Evolutionary conservation across 768 basidiomycete species (phyloP), one percentile per base, ranked within the genome.

Genomic region (Pleurotus tuoliensis): DNA sequence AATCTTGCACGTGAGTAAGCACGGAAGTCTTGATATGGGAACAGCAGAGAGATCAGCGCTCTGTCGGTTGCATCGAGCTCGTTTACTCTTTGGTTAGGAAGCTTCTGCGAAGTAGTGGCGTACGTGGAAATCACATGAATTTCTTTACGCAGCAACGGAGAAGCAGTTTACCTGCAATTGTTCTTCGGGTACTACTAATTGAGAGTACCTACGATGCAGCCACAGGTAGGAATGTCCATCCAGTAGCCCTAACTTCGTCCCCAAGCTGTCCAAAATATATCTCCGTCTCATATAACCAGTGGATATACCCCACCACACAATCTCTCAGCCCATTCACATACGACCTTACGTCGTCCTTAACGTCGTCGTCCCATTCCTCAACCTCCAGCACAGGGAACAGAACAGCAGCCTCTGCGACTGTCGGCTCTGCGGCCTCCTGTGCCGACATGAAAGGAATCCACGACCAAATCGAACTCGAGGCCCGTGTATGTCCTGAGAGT

Each of bases 251-350:
- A 1, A 46, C 63, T 2, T 46, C 57, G 1, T 54, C 59, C 13
- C 44, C 59, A 51, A 54, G 15, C 58, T 61, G 30, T 40, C 63
- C 20, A 48, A 88, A 79, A 63, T 79, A 86, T 44, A 83, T 63
- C 57, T 85, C 78, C 0, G 80, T 84, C 67, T 86, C 83, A 61
- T 86, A 88, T 37, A 76, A 58, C 85, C 85, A 87, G 61, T 86
- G 79, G n/a, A 82, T 61, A n/a, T 71, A 73, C 6, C 86, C 86
- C 2, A 77, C 72, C 39, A 87, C 74, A 59, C 76, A 81, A 58
- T 85, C 80, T 37, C 78, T 77, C 25, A 87, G 64, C 5, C 78
- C 79, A n/a, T 69, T 76, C 25, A 82, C 67, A 60, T 82, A 84
- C 61, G 66, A 18, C 61, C 63, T 24, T 22, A 56, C 48, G 38